Evolutionary conservation across 75 land plant species (phyloP).

Genomic region (Cunninghamia lanceolata): DNA sequence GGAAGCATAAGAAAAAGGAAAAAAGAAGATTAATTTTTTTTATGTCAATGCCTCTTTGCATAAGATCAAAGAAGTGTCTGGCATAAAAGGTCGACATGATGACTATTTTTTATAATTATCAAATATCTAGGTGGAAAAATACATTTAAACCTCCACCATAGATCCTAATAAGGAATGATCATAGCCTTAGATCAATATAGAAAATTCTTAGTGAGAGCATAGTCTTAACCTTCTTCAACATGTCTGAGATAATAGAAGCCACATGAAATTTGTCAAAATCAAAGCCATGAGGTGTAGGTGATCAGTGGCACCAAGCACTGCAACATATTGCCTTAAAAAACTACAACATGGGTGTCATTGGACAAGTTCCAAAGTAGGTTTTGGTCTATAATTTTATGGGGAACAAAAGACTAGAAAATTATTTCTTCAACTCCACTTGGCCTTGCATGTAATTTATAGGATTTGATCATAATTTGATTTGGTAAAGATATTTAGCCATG

Average conservation of each 20-base stretch:
- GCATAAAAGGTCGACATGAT: too few species aligned
- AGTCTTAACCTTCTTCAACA: constrained; percentile 8
- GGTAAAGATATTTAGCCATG: too few species aligned
- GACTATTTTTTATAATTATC: too few species aligned
- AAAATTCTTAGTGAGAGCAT: not conserved
- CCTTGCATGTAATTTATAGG: not conserved
- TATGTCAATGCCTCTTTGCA: too few species aligned
- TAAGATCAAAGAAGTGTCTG: too few species aligned
- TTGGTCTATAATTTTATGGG: constrained; percentile 26
- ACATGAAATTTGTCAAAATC: constrained; percentile 22
- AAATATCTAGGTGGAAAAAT: too few species aligned
- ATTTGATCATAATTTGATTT: too few species aligned
- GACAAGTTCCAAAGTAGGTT: constrained; percentile 15
- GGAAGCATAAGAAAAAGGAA: too few species aligned
- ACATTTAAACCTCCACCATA: too few species aligned
- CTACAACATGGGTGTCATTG: constrained; percentile 12
- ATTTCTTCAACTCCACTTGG: constrained; percentile 6
- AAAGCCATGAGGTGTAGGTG: constrained; percentile 31
- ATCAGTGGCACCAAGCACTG: constrained; percentile 25
- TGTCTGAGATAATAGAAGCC: constrained; percentile 32
- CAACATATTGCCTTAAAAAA: constrained; percentile 19
- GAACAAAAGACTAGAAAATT: constrained; percentile 14
- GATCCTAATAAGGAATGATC: too few species aligned
- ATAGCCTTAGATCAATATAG: too few species aligned
- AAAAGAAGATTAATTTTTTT: too few species aligned